phyloP scores from a whole-genome alignment of 2,329 filamentous ascomycete species.

The Cladosporium sphaerospermum region DNA sequence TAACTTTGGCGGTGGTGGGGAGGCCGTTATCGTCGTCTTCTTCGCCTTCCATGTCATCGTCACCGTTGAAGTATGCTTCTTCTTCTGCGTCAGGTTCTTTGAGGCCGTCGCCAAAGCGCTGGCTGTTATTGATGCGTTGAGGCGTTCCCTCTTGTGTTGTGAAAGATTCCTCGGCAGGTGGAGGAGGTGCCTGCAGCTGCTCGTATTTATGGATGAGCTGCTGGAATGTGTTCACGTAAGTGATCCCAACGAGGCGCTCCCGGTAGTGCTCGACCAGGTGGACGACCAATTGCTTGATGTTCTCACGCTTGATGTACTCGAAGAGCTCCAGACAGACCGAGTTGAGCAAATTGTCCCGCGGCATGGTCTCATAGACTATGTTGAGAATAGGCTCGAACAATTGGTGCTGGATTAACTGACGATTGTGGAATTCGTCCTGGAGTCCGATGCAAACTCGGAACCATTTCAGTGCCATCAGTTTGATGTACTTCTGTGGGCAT shows the following conservation, averaged over 20 bases:
- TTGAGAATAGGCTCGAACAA: slow-evolving; percentile 80
- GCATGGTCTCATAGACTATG: slow-evolving; percentile 77
- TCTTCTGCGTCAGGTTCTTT: slow-evolving; percentile 80
- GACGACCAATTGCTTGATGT: slow-evolving; percentile 71
- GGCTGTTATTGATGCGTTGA: slow-evolving; percentile 47
- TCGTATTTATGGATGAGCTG: slow-evolving; percentile 72
- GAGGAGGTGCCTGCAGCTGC: slow-evolving; percentile 49
- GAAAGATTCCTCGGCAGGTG: slow-evolving; percentile 56
- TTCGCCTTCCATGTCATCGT: slow-evolving; percentile 77
- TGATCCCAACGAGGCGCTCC: slow-evolving; percentile 67
- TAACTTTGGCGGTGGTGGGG: slow-evolving; percentile 29
- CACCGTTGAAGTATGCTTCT: slow-evolving; percentile 89
- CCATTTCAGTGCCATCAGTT: slow-evolving; percentile 86
- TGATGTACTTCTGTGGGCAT: slow-evolving; percentile 84
- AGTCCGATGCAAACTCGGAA: slow-evolving; percentile 80
- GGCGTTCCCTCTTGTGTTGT: slow-evolving; percentile 59
- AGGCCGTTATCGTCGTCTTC: slow-evolving; percentile 28
- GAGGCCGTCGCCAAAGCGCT: slow-evolving; percentile 54
- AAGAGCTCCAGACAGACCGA: slow-evolving; percentile 93
- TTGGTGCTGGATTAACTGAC: slow-evolving; percentile 72
- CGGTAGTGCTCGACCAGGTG: slow-evolving; percentile 81
- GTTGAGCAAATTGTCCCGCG: slow-evolving; percentile 85
- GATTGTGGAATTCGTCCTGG: slow-evolving; percentile 86
- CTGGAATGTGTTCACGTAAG: slow-evolving; percentile 79
- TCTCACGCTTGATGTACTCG: slow-evolving; percentile 74